Percentiles rank a stretch among this genome's conserved stretches.
Evolutionary conservation across 257 asterid species (phyloP).

Genomic region (Verbena officinalis): DNA sequence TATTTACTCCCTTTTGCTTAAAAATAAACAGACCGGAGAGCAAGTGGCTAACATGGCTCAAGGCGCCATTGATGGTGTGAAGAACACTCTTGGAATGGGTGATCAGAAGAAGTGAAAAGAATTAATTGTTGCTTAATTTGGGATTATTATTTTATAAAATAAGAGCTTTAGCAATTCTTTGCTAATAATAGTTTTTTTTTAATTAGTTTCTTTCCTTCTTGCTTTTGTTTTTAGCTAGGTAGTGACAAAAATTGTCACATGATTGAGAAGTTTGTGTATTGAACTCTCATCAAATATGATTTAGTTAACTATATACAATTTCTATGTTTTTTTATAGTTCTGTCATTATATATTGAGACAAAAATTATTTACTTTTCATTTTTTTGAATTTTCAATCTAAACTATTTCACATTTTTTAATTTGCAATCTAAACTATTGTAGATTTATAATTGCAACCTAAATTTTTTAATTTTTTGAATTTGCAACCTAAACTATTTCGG

Average conservation of each 20-base stretch:
- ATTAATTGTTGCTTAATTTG: neutral
- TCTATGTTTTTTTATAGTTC: neutral
- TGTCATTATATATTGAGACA: neutral
- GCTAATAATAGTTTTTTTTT: neutral
- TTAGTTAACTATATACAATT: too few species aligned
- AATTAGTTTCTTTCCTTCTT: neutral
- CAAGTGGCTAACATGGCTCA: conserved; percentile 65
- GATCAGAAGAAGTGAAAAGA: conserved; percentile 50
- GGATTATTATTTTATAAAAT: neutral
- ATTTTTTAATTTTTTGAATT: too few species aligned
- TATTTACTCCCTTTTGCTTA: too few species aligned
- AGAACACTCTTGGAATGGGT: conserved; percentile 67
- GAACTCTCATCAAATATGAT: neutral
- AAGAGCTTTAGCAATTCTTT: conserved; percentile 6
- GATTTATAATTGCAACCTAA: too few species aligned
- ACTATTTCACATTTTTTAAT: too few species aligned
- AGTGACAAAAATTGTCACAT: neutral
- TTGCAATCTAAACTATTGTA: too few species aligned
- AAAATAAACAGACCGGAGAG: conserved; percentile 59
- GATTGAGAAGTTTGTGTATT: neutral
- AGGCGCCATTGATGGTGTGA: conserved; percentile 76
- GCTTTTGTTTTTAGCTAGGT: neutral
- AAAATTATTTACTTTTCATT: too few species aligned
- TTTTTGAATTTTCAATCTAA: too few species aligned
- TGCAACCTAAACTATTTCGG: too few species aligned